These are phyloP conservation scores for Xylariaceae sp. DNA, from an alignment of 2,329 filamentous ascomycete genomes.

Conservation along the genomic window DNA sequence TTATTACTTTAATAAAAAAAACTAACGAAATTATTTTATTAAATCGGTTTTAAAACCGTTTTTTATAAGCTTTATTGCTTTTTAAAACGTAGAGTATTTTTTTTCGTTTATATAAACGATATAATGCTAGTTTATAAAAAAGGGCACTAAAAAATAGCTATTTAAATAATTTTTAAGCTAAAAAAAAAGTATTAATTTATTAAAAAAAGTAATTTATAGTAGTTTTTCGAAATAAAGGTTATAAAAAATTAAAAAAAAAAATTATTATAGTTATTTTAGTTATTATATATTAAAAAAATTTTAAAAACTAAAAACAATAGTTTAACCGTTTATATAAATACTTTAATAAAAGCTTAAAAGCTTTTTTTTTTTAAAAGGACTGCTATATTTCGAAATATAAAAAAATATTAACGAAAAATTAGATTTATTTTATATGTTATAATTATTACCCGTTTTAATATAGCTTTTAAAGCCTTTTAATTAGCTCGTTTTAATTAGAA, in stretches of 20 bases:
- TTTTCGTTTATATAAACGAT: too few species aligned
- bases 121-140: background rate
- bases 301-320: background rate
- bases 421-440: background rate
- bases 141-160: background rate
- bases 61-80: too few species aligned
- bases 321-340: background rate
- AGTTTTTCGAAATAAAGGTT: background rate
- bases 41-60: background rate
- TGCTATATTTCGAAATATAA: background rate
- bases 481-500: background rate
- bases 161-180: background rate
- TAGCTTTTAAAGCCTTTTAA: background rate
- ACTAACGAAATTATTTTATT: background rate
- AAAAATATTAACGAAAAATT: background rate
- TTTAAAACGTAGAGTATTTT: too few species aligned
- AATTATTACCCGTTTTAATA: background rate
- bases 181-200: background rate
- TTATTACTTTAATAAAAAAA: background rate
- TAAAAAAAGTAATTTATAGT: background rate
- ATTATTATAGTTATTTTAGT: background rate
- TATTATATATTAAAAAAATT: too few species aligned
- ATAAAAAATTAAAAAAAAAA: background rate
- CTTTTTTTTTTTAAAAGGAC: background rate
- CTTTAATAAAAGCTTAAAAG: background rate